Conservation (phyloP, 176 grass and related monocot genomes). For the Zizania latifolia region DNA sequence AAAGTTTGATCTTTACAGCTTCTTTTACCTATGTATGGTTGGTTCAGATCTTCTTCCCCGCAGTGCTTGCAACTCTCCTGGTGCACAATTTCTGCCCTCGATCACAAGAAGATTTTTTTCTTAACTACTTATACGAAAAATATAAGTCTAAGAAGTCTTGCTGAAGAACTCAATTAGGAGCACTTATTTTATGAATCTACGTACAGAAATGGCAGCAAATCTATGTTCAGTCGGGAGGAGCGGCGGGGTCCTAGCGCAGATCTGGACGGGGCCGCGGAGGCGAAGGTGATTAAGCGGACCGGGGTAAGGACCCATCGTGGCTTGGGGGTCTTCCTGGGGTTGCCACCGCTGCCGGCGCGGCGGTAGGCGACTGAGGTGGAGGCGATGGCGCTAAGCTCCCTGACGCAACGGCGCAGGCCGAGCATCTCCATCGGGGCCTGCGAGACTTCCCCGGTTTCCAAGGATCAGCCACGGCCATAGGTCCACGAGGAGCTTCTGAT, state of each 20-base stretch:
- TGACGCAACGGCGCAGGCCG: too few relatives aligned
- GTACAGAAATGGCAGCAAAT: constrained; percentile 89
- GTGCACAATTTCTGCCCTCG: constrained; percentile 80
- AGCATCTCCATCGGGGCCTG: too few relatives aligned
- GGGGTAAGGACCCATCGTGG: too few relatives aligned
- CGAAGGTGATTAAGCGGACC: constrained; percentile 37
- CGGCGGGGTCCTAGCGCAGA: constrained; percentile 4
- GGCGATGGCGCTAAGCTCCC: constrained; percentile 36
- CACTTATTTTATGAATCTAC: constrained; percentile 7
- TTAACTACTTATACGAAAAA: neutral
- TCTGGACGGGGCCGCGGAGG: neutral
- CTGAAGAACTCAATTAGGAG: neutral
- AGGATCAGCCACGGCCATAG: too few relatives aligned
- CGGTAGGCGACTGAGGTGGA: constrained; percentile 26
- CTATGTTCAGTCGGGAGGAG: constrained; percentile 28
- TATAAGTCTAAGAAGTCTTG: neutral
- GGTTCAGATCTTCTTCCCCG: constrained; percentile 41
- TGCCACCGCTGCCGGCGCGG: constrained; percentile 19
- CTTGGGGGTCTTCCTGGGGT: constrained; percentile 34
- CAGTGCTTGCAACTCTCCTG: constrained; percentile 80
- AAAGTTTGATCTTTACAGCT: neutral
- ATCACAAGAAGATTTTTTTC: neutral
- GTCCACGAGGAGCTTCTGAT: too few relatives aligned
- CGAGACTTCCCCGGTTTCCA: too few relatives aligned
- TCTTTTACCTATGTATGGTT: constrained; percentile 59